phyloP scores from a whole-genome alignment of 257 asterid species.

The Solanum chilense region DNA sequence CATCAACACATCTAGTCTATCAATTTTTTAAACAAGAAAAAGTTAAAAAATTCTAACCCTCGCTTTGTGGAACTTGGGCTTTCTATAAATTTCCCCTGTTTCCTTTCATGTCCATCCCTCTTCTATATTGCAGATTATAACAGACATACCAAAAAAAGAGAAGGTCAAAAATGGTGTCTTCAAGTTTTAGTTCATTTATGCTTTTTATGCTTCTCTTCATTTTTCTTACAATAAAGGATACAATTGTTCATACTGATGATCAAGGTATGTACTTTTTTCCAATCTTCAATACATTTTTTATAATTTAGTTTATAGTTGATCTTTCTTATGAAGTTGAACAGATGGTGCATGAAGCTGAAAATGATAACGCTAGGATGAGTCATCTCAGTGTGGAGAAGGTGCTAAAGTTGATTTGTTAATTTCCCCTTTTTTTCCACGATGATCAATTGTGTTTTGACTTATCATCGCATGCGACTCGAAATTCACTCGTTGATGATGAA shows the following conservation, averaged over 20 bases:
- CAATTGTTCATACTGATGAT: slow-evolving; percentile 8
- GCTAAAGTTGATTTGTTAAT: not conserved
- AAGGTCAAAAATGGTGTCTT: slow-evolving; percentile 4
- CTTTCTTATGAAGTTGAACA: not conserved
- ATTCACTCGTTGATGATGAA: not conserved
- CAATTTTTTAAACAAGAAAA: not conserved
- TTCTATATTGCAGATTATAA: not conserved
- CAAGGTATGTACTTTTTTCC: slow-evolving; percentile 33
- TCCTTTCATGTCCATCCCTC: slow-evolving; percentile 1
- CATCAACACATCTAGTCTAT: slow-evolving; percentile 7
- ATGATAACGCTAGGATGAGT: not conserved
- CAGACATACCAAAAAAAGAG: not conserved
- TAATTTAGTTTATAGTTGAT: not conserved
- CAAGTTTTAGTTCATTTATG: slow-evolving; percentile 3
- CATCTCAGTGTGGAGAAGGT: not conserved
- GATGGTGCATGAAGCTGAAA: not conserved
- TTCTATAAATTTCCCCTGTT: slow-evolving; percentile 10
- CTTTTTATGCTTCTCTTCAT: slow-evolving; percentile 11
- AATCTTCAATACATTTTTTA: not conserved
- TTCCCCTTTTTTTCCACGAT: not conserved
- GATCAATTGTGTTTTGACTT: not conserved
- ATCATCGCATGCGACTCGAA: too few relatives aligned
- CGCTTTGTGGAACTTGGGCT: slow-evolving; percentile 36
- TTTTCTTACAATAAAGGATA: slow-evolving; percentile 2
- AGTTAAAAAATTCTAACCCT: slow-evolving; percentile 21